phyloP scores from a whole-genome alignment of 1,139 yeast species.

The Geotrichum klebahnii region DNA sequence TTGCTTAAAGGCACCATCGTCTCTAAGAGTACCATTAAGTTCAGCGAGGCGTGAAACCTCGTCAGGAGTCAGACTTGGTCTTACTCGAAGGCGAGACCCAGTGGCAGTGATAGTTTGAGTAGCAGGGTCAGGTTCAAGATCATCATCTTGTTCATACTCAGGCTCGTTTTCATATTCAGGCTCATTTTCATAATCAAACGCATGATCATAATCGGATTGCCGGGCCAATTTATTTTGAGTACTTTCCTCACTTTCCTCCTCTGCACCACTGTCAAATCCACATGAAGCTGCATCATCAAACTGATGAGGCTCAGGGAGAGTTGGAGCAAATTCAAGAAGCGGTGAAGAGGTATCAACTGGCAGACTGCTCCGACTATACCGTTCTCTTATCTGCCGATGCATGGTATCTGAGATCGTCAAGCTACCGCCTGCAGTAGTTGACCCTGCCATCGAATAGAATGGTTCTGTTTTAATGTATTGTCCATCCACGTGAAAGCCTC shows the following conservation, averaged over 20 bases:
- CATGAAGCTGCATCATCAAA: slow-evolving; percentile 10
- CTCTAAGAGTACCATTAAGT: slow-evolving; percentile 1
- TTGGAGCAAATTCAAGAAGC: slow-evolving; percentile 2
- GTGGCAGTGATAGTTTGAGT: slow-evolving; percentile 15
- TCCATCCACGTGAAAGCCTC: background rate
- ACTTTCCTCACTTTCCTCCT: background rate
- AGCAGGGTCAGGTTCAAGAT: background rate
- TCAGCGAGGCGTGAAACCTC: slow-evolving; percentile 29
- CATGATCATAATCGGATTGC: background rate
- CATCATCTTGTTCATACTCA: background rate
- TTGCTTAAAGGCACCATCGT: background rate
- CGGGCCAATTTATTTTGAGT: background rate
- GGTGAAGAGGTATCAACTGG: slow-evolving; percentile 4
- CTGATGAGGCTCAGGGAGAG: slow-evolving; percentile 1
- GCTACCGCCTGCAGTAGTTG: background rate
- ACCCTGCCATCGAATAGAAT: background rate
- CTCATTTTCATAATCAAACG: background rate
- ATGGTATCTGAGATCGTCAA: background rate
- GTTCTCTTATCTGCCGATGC: slow-evolving; percentile 5
- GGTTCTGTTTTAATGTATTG: slow-evolving; percentile 13
- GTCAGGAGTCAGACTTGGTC: slow-evolving; percentile 37
- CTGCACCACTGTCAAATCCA: background rate
- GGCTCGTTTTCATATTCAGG: background rate
- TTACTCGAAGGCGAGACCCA: slow-evolving; percentile 34
- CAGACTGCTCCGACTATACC: slow-evolving; percentile 5